phyloP scores from a whole-genome alignment of 2,329 filamentous ascomycete species.

The Didymella sp. region DNA sequence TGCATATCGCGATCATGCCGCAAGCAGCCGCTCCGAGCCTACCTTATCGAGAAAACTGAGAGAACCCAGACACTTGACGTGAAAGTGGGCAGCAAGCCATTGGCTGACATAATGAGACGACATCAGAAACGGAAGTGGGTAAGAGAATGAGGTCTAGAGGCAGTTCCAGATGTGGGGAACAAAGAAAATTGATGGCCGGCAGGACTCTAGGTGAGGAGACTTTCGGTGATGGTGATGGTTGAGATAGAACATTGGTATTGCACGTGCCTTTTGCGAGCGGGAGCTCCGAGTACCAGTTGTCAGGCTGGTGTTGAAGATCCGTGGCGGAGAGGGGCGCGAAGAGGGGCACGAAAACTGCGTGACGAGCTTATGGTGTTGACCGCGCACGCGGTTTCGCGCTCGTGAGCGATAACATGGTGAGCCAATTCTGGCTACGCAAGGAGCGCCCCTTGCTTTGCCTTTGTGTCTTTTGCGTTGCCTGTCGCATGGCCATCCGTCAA shows the following conservation, averaged over 20 bases:
- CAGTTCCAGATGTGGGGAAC: constrained; percentile 18
- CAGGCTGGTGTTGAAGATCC: neutral
- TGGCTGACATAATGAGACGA: constrained; percentile 8
- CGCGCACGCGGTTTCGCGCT: neutral
- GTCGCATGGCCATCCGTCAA: neutral
- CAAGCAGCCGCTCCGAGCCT: constrained; percentile 34
- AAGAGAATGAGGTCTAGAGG: constrained; percentile 21
- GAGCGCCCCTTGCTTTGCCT: constrained; percentile 14
- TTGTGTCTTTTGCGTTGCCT: neutral
- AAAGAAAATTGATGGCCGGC: constrained; percentile 11
- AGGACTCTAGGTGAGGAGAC: neutral
- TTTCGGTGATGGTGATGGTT: constrained; percentile 4
- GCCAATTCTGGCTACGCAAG: constrained; percentile 6
- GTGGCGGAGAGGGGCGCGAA: constrained; percentile 3
- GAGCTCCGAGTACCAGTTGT: constrained; percentile 12
- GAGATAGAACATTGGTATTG: constrained; percentile 3
- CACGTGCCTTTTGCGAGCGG: constrained; percentile 19
- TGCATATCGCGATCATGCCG: constrained; percentile 29
- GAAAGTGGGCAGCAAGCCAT: constrained; percentile 1
- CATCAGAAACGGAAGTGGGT: constrained; percentile 11
- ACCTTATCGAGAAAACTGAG: constrained; percentile 19
- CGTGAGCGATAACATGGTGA: constrained; percentile 10
- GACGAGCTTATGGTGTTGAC: constrained; percentile 9
- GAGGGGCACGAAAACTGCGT: constrained; percentile 1
- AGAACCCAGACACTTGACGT: constrained; percentile 13